phyloP scores from a whole-genome alignment of 768 basidiomycete species.

The Hypholoma fasciculare region DNA sequence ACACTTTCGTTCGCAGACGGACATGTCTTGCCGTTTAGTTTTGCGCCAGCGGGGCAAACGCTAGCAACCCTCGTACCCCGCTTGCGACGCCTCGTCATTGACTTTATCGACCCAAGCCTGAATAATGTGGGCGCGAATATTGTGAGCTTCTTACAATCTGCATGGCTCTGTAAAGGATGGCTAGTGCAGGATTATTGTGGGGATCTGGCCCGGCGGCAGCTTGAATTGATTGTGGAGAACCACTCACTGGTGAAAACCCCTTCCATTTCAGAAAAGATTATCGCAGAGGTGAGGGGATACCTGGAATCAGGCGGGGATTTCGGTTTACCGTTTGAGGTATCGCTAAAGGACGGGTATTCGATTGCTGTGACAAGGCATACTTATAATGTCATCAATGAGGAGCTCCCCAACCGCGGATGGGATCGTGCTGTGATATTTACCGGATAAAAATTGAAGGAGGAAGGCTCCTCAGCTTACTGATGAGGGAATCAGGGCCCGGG shows the following conservation, averaged over 20 bases:
- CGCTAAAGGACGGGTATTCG: not conserved
- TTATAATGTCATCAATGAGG: not conserved
- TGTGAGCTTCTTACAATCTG: not conserved
- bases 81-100: not conserved
- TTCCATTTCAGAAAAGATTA: not conserved
- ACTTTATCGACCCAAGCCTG: not conserved
- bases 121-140: not conserved
- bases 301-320: not conserved
- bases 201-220: not conserved
- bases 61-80: not conserved
- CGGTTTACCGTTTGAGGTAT: not conserved
- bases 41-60: not conserved
- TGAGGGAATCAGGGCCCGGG: too few species aligned
- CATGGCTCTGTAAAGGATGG: slow-evolving; percentile 3
- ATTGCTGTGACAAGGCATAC: not conserved
- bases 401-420: not conserved
- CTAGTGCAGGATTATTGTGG: not conserved
- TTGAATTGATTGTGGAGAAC: not conserved
- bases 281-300: not conserved
- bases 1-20: not conserved
- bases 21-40: not conserved
- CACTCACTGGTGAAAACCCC: not conserved
- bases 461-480: too few species aligned
- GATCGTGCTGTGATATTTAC: too few species aligned
- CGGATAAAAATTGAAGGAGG: too few species aligned